phyloP scores from a whole-genome alignment of 1,284 basidiomycete genomes.

The Spongiforma sp. region DNA sequence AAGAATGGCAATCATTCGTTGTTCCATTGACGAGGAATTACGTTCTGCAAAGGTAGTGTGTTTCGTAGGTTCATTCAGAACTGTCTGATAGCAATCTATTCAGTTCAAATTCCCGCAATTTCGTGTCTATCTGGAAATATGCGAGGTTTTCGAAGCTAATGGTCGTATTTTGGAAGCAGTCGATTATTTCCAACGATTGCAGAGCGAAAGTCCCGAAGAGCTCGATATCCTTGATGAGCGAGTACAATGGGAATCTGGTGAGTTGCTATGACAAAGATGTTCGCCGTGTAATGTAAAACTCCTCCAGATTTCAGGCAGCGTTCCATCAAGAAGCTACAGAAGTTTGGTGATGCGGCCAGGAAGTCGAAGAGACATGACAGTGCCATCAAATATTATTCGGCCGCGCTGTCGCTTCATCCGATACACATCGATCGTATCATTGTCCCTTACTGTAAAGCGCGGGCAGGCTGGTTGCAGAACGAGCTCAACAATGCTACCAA shows the following conservation, averaged over 20 bases:
- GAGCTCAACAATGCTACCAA: background rate
- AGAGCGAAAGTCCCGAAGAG: background rate
- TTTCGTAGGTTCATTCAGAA: background rate
- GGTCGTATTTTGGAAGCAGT: background rate
- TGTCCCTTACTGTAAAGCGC: background rate
- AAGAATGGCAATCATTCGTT: background rate
- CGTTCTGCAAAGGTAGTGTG: background rate
- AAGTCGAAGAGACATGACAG: background rate
- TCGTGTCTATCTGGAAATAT: background rate
- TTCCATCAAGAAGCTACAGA: background rate
- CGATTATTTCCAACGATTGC: background rate
- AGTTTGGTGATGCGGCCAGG: background rate
- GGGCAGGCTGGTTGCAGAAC: background rate
- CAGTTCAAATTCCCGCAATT: background rate
- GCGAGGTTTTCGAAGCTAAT: background rate
- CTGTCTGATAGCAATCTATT: background rate
- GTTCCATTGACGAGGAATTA: background rate
- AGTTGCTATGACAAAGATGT: background rate
- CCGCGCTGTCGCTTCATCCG: background rate
- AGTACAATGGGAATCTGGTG: background rate
- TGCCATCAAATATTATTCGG: background rate
- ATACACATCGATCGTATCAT: background rate
- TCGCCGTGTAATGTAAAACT: background rate
- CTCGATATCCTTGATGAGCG: background rate
- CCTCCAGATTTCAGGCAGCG: background rate